phyloP scores from a whole-genome alignment of 352 stramenopile genomes.

The Globisporangium apiculatum region DNA sequence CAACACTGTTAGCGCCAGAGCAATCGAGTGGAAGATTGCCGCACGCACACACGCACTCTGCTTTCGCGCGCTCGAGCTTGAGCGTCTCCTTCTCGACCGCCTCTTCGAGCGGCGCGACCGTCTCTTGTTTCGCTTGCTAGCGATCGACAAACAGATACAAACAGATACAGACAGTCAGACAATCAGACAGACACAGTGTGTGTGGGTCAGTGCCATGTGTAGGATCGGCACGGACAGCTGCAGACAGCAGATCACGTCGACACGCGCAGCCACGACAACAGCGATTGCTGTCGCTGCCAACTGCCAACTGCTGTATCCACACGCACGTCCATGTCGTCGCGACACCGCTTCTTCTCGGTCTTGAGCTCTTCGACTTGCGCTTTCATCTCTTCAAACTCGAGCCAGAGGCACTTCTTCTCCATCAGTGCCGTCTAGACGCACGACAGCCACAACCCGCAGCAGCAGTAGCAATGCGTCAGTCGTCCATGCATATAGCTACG shows the following conservation, averaged over 20 bases:
- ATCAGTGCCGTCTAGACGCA: conserved; percentile 58
- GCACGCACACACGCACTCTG: conserved; percentile 28
- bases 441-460: background rate
- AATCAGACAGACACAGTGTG: background rate
- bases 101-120: conserved; percentile 55
- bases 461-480: background rate
- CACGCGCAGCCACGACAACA: no score
- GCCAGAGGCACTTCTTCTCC: conserved; percentile 85
- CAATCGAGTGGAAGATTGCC: no score
- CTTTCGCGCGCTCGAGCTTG: conserved; percentile 53
- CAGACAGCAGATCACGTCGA: no score
- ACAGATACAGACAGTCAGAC: background rate
- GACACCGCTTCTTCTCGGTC: conserved; percentile 54
- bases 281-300: no score
- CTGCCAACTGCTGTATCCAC: no score
- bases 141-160: background rate
- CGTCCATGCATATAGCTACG: background rate
- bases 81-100: conserved; percentile 61
- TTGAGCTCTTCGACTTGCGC: conserved; percentile 59
- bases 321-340: conserved; percentile 59
- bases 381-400: conserved; percentile 78
- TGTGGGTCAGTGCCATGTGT: no score
- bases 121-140: conserved; percentile 59
- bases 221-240: no score
- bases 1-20: conserved; percentile 1